Evolutionary conservation across 139 green algal species (phyloP).

Genomic region (Trebouxia sp.): DNA sequence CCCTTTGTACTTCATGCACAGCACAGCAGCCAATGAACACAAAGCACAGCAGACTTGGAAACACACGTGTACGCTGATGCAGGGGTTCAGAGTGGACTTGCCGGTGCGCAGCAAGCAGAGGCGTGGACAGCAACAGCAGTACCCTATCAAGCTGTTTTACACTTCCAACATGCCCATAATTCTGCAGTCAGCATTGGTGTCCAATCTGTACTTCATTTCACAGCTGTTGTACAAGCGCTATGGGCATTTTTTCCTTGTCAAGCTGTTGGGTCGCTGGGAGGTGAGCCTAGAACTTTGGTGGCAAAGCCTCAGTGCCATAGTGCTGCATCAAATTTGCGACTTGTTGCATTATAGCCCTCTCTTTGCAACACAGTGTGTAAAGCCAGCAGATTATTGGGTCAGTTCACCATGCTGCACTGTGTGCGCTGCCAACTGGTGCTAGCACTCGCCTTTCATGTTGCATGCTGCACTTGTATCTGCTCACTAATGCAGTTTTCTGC

Average conservation of each 20-base stretch:
- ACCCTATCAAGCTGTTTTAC: conserved; percentile 99
- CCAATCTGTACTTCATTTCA: conserved; percentile 99
- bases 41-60: neutral
- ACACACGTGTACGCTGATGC: conserved; percentile 18
- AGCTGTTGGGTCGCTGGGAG: conserved; percentile 84
- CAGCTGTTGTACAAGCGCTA: conserved; percentile 99
- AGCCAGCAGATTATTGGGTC: too few species aligned
- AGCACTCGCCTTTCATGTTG: too few species aligned
- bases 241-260: conserved; percentile 91
- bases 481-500: too few species aligned
- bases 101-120: conserved; percentile 92
- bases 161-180: conserved; percentile 99
- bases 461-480: neutral
- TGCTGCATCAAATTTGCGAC: neutral
- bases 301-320: neutral
- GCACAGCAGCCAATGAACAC: too few species aligned
- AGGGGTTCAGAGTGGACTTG: conserved; percentile 98
- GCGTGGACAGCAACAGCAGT: conserved; percentile 82
- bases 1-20: neutral
- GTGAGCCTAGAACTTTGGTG: conserved; percentile 24
- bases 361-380: too few species aligned
- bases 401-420: too few species aligned
- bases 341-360: too few species aligned
- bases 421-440: too few species aligned
- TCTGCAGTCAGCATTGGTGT: conserved; percentile 94